Conservation (phyloP, 768 basidiomycete species). For the Phanerochaete carnosa region DNA sequence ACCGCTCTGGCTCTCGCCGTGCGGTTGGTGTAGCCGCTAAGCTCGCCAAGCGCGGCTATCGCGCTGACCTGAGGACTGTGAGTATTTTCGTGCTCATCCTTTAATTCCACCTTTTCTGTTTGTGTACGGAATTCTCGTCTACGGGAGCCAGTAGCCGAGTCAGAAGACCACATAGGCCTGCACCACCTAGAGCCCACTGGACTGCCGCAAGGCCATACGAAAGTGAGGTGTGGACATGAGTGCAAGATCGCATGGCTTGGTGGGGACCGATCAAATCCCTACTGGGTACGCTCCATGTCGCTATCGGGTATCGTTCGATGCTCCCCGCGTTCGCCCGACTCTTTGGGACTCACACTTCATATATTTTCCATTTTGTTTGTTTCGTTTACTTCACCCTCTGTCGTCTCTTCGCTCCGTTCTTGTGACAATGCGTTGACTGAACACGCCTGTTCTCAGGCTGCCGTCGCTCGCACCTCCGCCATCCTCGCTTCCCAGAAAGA, state of each 20-base stretch:
- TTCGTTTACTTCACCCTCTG: constrained; percentile 12
- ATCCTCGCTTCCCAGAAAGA: constrained; percentile 67
- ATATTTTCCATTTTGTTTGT: constrained; percentile 11
- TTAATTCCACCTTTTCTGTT: constrained; percentile 1
- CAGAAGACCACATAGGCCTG: constrained; percentile 22
- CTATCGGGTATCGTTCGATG: constrained; percentile 73
- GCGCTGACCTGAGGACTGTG: constrained; percentile 75
- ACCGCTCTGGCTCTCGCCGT: constrained; percentile 69
- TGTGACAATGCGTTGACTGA: background rate
- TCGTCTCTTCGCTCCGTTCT: constrained; percentile 3
- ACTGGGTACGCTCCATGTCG: constrained; percentile 62
- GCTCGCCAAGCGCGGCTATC: constrained; percentile 64
- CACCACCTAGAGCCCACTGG: constrained; percentile 94
- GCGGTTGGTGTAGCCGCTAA: constrained; percentile 61
- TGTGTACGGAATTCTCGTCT: background rate
- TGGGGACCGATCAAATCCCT: constrained; percentile 57
- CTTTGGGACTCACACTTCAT: constrained; percentile 62
- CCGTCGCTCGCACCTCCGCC: constrained; percentile 74
- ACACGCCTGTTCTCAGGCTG: constrained; percentile 44
- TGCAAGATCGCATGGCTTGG: constrained; percentile 63
- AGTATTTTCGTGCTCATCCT: constrained; percentile 31
- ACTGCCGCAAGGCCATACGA: constrained; percentile 61
- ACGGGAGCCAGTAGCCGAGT: background rate
- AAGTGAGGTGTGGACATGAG: constrained; percentile 89
- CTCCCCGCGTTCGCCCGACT: constrained; percentile 60